Base-by-base conservation (phyloP, 306 rosid species). In the Acacia confusa region DNA sequence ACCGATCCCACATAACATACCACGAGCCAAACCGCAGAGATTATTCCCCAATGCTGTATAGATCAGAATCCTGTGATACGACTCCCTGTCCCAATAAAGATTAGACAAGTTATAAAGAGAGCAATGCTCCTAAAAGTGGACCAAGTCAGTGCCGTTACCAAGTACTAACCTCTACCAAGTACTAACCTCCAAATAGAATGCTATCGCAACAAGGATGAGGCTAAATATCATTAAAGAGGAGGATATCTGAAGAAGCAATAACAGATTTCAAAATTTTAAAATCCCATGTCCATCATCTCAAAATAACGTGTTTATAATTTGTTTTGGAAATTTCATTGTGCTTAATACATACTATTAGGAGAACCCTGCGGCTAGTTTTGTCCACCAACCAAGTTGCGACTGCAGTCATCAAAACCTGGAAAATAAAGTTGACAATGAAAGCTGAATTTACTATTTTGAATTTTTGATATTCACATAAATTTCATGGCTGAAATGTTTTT, bases 351-450 rank as follows among this genome's bases (percentile, higher is more conserved):
- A 93, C 98, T 64, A 90, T 86, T 60, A 93, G 85, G 58, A 93
- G 97, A 74, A 88, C 30, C 88, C 97, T 85, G 58, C 98, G 93
- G 16, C 97, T 97, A 75, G 90, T 84, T 90, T 81, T 90, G 89
- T 93, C 98, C 64, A 85, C 87, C 88, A 93, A 84, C 97, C 98
- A 91, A 14, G 97, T 91, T 36, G 98, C 25, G 60, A 93, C 7
- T 76, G 88, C 97, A 75, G 97, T 91, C 27, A 92, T 89, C 66
- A 90, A 7, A 27, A 93, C 94, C 97, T 93, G 77, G 72, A 74
- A 66, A 80, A 72, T 77, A 44, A 72, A 73, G 50, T 69, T 53
- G 76, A 76, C 50, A 9, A 53, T 76, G 34, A 74, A n/a, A 78
- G 32, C 45, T 30, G 48, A 77, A 70, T 41, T 78, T 67, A 30